Conservation (phyloP, 192 early-diverging fungal genomes). For the Linnemannia exigua region DNA sequence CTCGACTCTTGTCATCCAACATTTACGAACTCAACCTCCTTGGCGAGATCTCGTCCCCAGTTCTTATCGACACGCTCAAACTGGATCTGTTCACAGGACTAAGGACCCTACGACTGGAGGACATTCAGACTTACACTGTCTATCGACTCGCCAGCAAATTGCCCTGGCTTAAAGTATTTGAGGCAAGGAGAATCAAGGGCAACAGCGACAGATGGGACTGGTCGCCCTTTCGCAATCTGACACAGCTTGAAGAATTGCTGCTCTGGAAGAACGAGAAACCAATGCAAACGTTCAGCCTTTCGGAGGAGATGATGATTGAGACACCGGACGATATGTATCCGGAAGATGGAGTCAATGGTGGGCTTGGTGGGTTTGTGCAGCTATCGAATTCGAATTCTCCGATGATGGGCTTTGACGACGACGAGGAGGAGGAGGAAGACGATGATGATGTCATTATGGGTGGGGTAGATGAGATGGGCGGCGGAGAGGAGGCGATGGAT, state of each 20-base stretch:
- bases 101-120: constrained; percentile 17
- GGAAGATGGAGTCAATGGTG: constrained; percentile 17
- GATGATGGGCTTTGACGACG: constrained; percentile 13
- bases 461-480: background rate
- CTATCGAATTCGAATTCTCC: constrained; percentile 6
- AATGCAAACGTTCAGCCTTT: constrained; percentile 30
- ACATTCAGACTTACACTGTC: constrained; percentile 37
- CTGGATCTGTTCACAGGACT: constrained; percentile 32
- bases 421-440: background rate
- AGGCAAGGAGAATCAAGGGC: constrained; percentile 38
- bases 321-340: constrained; percentile 39
- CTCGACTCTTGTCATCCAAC: constrained; percentile 14
- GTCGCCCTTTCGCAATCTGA: constrained; percentile 29
- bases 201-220: constrained; percentile 40
- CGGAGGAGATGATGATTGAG: constrained; percentile 10
- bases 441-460: background rate
- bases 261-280: constrained; percentile 43
- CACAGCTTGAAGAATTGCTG: constrained; percentile 21
- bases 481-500: background rate
- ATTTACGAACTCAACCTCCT: constrained; percentile 28
- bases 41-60: constrained; percentile 32
- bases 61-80: constrained; percentile 24
- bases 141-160: constrained; percentile 33
- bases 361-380: constrained; percentile 34
- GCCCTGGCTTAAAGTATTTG: constrained; percentile 38